A percentile compares a stretch with the other conserved stretches of the same genome.
Evolutionary conservation across 192 early-diverging fungal species (phyloP).

Genomic region (Coemansia sp.): DNA sequence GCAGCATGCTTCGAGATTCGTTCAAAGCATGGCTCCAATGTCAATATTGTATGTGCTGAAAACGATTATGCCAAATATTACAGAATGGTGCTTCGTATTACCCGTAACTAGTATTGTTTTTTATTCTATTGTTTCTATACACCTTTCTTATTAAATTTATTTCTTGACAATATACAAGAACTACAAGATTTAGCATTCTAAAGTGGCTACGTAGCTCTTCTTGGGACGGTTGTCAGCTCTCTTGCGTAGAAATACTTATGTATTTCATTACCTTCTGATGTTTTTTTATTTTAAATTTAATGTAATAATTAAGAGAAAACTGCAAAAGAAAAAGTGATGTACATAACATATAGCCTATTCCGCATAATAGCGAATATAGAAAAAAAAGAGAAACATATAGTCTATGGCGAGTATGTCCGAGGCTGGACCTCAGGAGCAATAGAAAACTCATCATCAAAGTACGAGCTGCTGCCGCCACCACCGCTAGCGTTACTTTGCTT

Average conservation of each 20-base stretch:
- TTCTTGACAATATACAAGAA: too few relatives aligned
- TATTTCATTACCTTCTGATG: too few relatives aligned
- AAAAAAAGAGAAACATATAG: neutral
- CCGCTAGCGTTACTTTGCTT: neutral
- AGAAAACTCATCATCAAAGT: constrained; percentile 8
- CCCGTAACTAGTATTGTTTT: neutral
- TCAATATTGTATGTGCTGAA: neutral
- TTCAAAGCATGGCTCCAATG: neutral
- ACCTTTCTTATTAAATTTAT: too few relatives aligned
- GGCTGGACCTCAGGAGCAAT: constrained; percentile 7
- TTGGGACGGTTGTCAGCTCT: too few relatives aligned
- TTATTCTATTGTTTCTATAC: too few relatives aligned
- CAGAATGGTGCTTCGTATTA: neutral
- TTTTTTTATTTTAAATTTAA: neutral
- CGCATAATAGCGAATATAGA: neutral
- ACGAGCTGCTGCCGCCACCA: constrained; percentile 1
- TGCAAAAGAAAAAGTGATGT: neutral
- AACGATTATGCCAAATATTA: neutral
- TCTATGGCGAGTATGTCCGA: constrained; percentile 9
- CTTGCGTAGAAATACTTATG: too few relatives aligned
- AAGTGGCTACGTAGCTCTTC: too few relatives aligned
- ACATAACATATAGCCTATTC: neutral
- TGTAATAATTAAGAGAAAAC: neutral
- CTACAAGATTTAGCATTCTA: too few relatives aligned
- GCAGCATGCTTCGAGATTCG: neutral